phyloP scores from a whole-genome alignment of 1,284 basidiomycete genomes.

The Hymenochaete sp. region DNA sequence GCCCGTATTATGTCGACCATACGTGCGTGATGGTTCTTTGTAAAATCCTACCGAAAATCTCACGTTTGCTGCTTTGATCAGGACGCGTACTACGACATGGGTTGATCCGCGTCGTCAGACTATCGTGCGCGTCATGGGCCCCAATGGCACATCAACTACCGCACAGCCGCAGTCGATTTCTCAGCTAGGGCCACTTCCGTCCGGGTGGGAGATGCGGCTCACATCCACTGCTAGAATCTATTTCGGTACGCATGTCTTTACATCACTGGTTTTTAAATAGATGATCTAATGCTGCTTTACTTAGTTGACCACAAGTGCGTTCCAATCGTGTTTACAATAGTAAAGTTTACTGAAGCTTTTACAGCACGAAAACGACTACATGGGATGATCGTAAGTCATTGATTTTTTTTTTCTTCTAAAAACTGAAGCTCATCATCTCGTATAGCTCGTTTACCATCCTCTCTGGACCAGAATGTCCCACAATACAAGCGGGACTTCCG shows the following conservation, averaged over 20 bases:
- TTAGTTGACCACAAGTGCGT: slow-evolving; percentile 11
- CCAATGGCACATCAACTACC: slow-evolving; percentile 66
- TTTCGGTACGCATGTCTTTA: slow-evolving; percentile 74
- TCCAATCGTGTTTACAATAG: background rate
- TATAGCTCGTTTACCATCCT: slow-evolving; percentile 38
- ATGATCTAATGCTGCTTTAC: background rate
- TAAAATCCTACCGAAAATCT: background rate
- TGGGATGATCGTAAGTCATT: slow-evolving; percentile 90
- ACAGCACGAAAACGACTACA: slow-evolving; percentile 87
- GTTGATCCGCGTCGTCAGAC: slow-evolving; percentile 90
- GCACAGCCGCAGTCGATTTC: slow-evolving; percentile 76
- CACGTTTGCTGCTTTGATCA: slow-evolving; percentile 39
- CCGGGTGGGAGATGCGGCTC: slow-evolving; percentile 96
- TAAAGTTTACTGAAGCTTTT: background rate
- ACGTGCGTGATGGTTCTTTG: slow-evolving; percentile 2
- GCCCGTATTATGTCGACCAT: slow-evolving; percentile 66
- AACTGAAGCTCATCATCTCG: slow-evolving; percentile 5
- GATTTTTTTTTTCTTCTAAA: slow-evolving; percentile 42
- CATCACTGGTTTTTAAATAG: background rate
- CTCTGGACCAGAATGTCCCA: slow-evolving; percentile 88
- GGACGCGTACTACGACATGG: slow-evolving; percentile 96
- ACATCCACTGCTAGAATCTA: slow-evolving; percentile 90
- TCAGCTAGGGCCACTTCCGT: slow-evolving; percentile 91
- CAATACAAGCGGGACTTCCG: slow-evolving; percentile 99
- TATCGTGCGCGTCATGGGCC: slow-evolving; percentile 68